Base-by-base conservation (phyloP, 495 filamentous ascomycete species). In the Xylaria scruposa region DNA sequence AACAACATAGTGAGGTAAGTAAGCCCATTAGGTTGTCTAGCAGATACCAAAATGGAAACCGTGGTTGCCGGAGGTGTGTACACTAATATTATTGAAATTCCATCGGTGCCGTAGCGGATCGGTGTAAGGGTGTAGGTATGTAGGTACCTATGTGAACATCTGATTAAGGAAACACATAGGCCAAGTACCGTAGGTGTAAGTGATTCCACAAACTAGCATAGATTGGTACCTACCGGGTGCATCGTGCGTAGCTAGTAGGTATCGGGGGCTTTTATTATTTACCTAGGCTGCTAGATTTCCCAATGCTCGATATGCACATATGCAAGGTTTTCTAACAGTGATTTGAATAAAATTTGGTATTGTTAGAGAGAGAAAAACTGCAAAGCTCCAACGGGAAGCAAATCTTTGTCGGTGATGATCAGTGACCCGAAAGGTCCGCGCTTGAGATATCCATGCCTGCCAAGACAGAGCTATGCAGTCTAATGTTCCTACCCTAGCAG, bases 381-480 rank as follows among this genome's bases (percentile, higher is more conserved):
- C 38, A 46, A 47, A 64, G 21, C 38, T 17, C 61, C 61, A 64
- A 64, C 47, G 6, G 42, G 42, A 65, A 67, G 46, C 46, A 29
- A 67, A 8, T 15, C 51, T n/a, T 67, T 33, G 36, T 44, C 26
- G 38, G 8, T 36, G n/a, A 67, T 17, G 17, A 21, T 42, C 60
- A 67, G 65, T 54, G 4, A 21, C 29, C 65, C 65, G 65, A 67
- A 67, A 67, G 49, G 65, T 56, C 65, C 65, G 65, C 65, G 21
- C n/a, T 7, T 26, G 29, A 5, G 36, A 33, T 19, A 56, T 36
- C 65, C 47, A 17, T 67, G 49, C 10, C 6, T 56, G 65, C 65
- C 65, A 67, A 67, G 65, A 40, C 47, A 67, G 42, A 56, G n/a
- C 65, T 36, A 56, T 67, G 65, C 33, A 56, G 65, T 56, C 65